Base-by-base conservation (phyloP, 139 green algal species). In the Picochlorum sp. region DNA sequence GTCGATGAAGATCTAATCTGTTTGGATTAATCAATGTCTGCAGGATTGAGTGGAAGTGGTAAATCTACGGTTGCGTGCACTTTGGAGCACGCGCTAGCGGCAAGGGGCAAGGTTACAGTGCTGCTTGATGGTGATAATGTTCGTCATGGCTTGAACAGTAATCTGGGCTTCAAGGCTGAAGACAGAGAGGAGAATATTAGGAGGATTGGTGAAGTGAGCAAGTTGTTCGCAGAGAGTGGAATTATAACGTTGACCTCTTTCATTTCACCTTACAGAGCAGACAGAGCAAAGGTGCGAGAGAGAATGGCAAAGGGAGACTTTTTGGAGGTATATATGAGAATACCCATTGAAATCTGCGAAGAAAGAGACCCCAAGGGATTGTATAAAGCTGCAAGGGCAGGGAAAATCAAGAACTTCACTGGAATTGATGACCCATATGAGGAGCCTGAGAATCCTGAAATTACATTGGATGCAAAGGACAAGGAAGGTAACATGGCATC, bases 81-180 rank as follows among this genome's bases (percentile, higher is more conserved):
- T 10, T 66, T 91, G 20, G 87, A 95, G 73, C 83, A 96, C 76
- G 57, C 85, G 75, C 55, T 92, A 15, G 75, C 71, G 0, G 81
- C 85, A 10, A 68, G 70, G 15, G 88, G 89, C 30, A 86, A 85
- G 26, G 23, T 85, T 2, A 91, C 83, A 2, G 76, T 83, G 6
- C 74, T 96, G 28, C 74, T 98, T 59, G 92, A 98, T 62, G 92
- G 92, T 6, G 92, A 98, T 73, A 97, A 96, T 73, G 71, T 98
- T 18, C 81, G 91, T 2, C 88, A 96, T 62, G 91, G 91, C 18
- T 83, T 96, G 28, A 95, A 94, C 79, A 87, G 75, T 38, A 96
- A 96, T 77, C 73, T 96, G 13, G 90, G 90, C 20, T 98, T 98
- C 72, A 81, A 68, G 0, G 50, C 82, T 14, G 66, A 62, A 52